Evolutionary conservation across 2,329 filamentous ascomycete genomes (phyloP), one percentile per base, ranked within the genome.

Genomic region (Pyricularia sp.): DNA sequence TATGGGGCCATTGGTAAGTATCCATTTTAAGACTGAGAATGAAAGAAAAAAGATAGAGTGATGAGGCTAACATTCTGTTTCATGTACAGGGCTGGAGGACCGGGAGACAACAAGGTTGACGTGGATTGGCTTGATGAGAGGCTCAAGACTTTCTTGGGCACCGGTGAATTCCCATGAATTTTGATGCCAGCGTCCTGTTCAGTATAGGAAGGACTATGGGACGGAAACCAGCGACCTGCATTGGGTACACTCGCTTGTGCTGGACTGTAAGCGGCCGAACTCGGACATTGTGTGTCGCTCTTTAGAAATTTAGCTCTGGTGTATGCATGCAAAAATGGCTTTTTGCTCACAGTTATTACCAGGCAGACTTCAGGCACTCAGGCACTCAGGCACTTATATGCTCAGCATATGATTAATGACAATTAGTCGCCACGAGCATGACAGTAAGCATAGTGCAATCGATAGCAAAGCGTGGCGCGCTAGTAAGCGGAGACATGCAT

Each of bases 1-100:
- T 63, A 63, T 63, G 59, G 59, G 59, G 59, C 59, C 59, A 63
- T 12, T 63, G 59, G 59, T 12, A 63, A 20, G 59, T 63, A 25
- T 63, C n/a, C 12, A 12, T 28, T 28, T 42, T 3, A 20, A 3
- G 12, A 12, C 0, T 28, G 5, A 20, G 7, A 63, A 4, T 7
- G 1, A 0, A 20, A 26, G 25, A 7, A 14, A 26, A 0, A n/a
- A n/a, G n/a, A n/a, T n/a, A n/a, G 12, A 1, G 31, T 11, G 11
- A 26, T 14, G 14, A 4, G 4, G 6, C 23, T 61, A 26, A 61
- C 58, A 61, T 14, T 23, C 10, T n/a, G 3, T 25, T 1, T 28
- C n/a, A 25, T 17, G 1, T 3, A 12, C 14, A 63, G 59, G 59
- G 59, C 59, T 63, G 59, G 59, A 30, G 59, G 59, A 20, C 59